These are phyloP conservation scores for Penicillium verrucosum DNA, from an alignment of 2,329 filamentous ascomycete species.

Conservation along the genomic window DNA sequence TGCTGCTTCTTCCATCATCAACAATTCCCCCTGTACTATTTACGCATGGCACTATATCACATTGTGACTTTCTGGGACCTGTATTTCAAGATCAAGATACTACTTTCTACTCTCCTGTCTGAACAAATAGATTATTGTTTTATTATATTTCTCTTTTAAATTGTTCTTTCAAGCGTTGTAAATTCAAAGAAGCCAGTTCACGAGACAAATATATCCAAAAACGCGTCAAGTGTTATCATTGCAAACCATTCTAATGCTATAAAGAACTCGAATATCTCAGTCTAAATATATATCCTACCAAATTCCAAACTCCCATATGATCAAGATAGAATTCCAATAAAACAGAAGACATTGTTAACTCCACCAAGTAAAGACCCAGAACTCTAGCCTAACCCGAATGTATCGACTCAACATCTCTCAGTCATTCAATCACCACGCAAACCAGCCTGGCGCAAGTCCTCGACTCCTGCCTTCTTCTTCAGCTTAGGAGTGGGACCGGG, in stretches of 20 bases:
- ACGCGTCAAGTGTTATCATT: background rate
- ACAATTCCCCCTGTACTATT: conserved; percentile 16
- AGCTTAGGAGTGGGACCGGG: background rate
- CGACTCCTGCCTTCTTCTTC: background rate
- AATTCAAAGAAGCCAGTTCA: background rate
- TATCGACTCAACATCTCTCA: background rate
- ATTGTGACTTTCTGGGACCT: conserved; percentile 18
- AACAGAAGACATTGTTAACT: too few relatives aligned
- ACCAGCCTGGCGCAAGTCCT: background rate
- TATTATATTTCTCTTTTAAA: background rate
- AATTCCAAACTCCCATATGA: background rate
- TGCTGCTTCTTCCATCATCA: conserved; percentile 3
- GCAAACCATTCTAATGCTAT: background rate
- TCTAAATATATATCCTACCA: background rate
- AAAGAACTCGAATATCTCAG: background rate
- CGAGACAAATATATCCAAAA: background rate
- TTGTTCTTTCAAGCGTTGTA: background rate
- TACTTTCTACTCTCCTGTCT: conserved; percentile 25
- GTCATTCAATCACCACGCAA: background rate
- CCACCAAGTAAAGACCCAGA: too few relatives aligned
- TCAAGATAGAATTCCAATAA: too few relatives aligned
- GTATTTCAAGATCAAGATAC: conserved; percentile 25
- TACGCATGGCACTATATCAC: conserved; percentile 22
- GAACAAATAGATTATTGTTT: conserved; percentile 19
- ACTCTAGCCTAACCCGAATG: background rate